Evolutionary conservation across 1,284 basidiomycete genomes (phyloP), one percentile per base, ranked within the genome.

Genomic region (Dichomitus squalens): DNA sequence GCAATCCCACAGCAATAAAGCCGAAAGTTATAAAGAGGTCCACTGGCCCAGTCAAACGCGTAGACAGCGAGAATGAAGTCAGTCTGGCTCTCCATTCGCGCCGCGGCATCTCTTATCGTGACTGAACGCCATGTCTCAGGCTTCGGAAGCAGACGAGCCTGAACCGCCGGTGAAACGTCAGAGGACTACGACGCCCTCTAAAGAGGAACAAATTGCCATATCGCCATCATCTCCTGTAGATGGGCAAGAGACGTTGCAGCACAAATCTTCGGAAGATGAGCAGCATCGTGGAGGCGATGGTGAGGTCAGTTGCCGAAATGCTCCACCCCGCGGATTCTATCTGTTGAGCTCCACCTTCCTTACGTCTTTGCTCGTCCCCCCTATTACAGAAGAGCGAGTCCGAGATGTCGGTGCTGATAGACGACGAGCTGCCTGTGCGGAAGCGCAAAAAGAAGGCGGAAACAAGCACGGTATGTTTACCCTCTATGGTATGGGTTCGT

Each of bases 341-440:
- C 18, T 20, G 48, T 31, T 23, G 23, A 49, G 16, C 41, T 44
- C 18, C 29, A 27, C 18, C 12, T 33, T 21, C 18, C 29, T 33
- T 44, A 8, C 33, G 27, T 27, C 21, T 2, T 9, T 2, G 18
- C 9, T 9, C 3, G 55, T 3, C 25, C 25, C 0, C 4, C 12
- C 9, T 4, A 20, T 31, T 5, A 16, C 39, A 76, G 72, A 74
- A 82, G 70, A 83, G 81, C 67, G 86, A 84, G 38, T 84, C 86
- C 2, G 86, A 87, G 53, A 64, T 86, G 49, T 87, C 86, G 4
- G 80, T 81, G 4, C 74, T 88, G 11, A 73, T 82, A 33, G 85
- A 88, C 57, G 84, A 84, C 39, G 77, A 80, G 8, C 80, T 78
- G 0, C 80, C 80, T 4, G 50, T 16, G 67, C 54, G 66, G 65